Evolutionary conservation across 441 rosid species (phyloP).

Genomic region (Populus hybrid): DNA sequence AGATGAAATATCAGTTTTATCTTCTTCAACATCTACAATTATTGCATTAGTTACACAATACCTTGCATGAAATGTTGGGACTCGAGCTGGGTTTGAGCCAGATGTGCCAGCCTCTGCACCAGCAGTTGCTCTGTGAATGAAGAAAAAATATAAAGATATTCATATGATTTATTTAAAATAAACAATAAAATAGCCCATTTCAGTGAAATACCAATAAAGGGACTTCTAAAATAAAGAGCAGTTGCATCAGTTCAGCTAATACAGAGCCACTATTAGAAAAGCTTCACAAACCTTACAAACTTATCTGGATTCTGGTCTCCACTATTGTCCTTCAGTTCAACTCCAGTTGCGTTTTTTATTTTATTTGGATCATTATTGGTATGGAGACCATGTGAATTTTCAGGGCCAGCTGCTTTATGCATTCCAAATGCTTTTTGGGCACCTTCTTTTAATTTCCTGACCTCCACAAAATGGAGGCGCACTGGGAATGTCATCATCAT

Average conservation of each 20-base stretch:
- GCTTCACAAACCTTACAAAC: constrained; percentile 51
- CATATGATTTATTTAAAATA: neutral
- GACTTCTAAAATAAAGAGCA: neutral
- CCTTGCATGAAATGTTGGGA: constrained; percentile 97
- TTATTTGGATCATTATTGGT: constrained; percentile 21
- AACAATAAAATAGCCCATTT: neutral
- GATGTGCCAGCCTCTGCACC: constrained; percentile 52
- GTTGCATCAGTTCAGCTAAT: neutral
- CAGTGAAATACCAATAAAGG: neutral
- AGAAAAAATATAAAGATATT: constrained; percentile 16
- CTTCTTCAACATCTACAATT: constrained; percentile 6
- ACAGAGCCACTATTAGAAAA: constrained; percentile 3
- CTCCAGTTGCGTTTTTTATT: constrained; percentile 22
- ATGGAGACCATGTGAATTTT: constrained; percentile 23
- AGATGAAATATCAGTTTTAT: constrained; percentile 3
- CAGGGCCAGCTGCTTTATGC: constrained; percentile 16
- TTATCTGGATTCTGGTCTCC: constrained; percentile 46
- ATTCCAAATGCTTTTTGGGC: constrained; percentile 39
- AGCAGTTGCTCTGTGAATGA: constrained; percentile 42
- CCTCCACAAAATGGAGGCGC: constrained; percentile 82
- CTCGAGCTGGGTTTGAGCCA: constrained; percentile 61
- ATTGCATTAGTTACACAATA: constrained; percentile 21
- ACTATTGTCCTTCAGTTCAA: constrained; percentile 35
- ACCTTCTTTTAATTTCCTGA: constrained; percentile 50
- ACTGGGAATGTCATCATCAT: constrained; percentile 71